Base-by-base conservation (phyloP, 2,329 filamentous ascomycete species). In the Colletotrichum sidae region DNA sequence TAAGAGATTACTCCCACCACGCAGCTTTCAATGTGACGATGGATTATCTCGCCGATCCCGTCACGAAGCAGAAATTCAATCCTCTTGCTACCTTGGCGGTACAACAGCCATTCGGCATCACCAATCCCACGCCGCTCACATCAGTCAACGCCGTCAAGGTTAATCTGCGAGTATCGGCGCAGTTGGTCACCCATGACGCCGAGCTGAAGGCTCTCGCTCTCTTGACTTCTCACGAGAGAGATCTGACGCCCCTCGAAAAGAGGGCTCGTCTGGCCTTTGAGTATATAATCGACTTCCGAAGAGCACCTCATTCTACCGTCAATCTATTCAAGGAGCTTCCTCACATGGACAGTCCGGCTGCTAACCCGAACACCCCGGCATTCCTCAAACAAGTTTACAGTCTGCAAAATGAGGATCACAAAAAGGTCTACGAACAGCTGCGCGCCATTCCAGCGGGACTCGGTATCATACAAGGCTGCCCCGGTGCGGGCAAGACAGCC, bases 401-500 rank as follows among this genome's bases (percentile, higher is more conserved):
- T 4, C 49, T 45, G 0, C 76, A 83, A 52, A 78, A 83, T 25
- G 38, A 63, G 0, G 76, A 83, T n/a, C 81, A 83, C 38, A 68
- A 67, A 1, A 56, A 67, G 0, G 80, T 80, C 0, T 80, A 81
- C 39, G 35, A 73, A 0, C 74, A 74, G 0, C 71, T 83, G 0
- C 63, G 67, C 2, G 67, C 67, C 1, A 77, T 84, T 10, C 79
- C 80, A 0, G 80, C 78, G n/a, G 78, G 80, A 0, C 65, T 84
- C 1, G 78, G 76, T 35, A 77, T 84, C 52, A 72, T 84, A 1
- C 81, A 81, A 7, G 82, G 82, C 4, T 82, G 82, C 6, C 81
- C 82, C 4, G 81, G 82, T 0, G 77, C 81, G 0, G 82, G 82
- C 0, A 84, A 84, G 54, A 84, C 82, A 0, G 78, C 83, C 41